Evolutionary conservation across 305 asterid genomes (phyloP).

Genomic region (Petunia hybrid): DNA sequence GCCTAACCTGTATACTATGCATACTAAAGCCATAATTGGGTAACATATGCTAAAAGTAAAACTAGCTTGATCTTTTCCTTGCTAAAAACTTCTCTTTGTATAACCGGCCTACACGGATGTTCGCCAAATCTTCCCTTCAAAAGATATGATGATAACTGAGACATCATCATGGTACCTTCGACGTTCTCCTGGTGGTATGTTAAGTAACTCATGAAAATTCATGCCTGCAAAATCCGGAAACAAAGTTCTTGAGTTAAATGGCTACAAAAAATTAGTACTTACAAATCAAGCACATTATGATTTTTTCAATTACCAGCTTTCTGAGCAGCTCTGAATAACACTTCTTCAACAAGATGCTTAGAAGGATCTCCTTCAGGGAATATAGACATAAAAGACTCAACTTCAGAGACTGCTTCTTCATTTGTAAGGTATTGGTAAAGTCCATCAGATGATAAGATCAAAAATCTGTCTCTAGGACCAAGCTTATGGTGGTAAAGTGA

Average conservation of each 20-base stretch:
- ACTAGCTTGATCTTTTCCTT: background rate
- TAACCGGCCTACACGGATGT: constrained; percentile 53
- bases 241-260: background rate
- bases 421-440: constrained; percentile 88
- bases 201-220: constrained; percentile 79
- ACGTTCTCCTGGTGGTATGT: constrained; percentile 88
- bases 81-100: background rate
- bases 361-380: constrained; percentile 97
- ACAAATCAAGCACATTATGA: too few species aligned
- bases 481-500: constrained; percentile 70
- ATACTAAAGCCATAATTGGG: constrained; percentile 26
- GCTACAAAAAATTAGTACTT: background rate
- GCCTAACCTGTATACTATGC: constrained; percentile 33
- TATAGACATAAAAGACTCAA: constrained; percentile 66
- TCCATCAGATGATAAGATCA: constrained; percentile 90
- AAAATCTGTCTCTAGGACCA: constrained; percentile 64
- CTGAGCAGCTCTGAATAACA: constrained; percentile 81
- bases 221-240: constrained; percentile 53
- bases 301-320: constrained; percentile 61
- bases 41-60: background rate
- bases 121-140: constrained; percentile 90
- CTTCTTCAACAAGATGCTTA: constrained; percentile 84
- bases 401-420: constrained; percentile 75
- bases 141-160: constrained; percentile 76
- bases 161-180: constrained; percentile 87